Percentiles rank a stretch among this genome's conserved stretches.
phyloP scores from a whole-genome alignment of 306 rosid species.

The Corylus heterophylla region DNA sequence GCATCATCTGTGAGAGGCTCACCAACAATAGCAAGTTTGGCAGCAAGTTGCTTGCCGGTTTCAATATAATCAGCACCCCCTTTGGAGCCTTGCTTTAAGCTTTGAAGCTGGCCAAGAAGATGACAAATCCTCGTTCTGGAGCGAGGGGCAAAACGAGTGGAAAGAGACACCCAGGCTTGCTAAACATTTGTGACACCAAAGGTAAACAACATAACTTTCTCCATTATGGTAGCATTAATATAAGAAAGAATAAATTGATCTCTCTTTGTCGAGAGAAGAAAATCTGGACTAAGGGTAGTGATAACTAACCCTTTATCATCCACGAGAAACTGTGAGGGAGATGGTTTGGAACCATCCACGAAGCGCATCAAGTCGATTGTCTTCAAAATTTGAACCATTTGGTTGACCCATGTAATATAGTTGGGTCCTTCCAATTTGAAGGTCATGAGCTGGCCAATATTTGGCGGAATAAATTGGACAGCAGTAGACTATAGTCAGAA shows the following conservation, averaged over 20 bases:
- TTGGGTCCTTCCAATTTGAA: background rate
- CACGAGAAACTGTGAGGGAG: background rate
- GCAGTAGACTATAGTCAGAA: accelerated
- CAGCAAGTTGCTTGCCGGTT: background rate
- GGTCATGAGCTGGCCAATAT: background rate
- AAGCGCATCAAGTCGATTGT: background rate
- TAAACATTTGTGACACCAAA: background rate
- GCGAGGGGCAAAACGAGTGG: background rate
- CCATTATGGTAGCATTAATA: background rate
- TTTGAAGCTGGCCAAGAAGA: no score
- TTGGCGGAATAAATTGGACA: background rate
- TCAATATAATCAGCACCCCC: no score
- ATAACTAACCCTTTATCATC: background rate
- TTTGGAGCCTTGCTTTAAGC: no score
- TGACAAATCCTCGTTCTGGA: no score
- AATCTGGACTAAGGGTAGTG: background rate
- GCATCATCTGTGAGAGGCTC: background rate
- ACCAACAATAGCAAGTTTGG: background rate
- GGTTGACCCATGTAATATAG: background rate
- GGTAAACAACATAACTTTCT: background rate
- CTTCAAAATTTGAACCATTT: background rate
- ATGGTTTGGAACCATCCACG: background rate
- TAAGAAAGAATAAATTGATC: background rate
- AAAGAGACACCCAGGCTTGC: background rate
- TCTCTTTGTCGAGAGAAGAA: background rate